Evolutionary conservation across 257 asterid genomes (phyloP).

Genomic region (Lantana camara): DNA sequence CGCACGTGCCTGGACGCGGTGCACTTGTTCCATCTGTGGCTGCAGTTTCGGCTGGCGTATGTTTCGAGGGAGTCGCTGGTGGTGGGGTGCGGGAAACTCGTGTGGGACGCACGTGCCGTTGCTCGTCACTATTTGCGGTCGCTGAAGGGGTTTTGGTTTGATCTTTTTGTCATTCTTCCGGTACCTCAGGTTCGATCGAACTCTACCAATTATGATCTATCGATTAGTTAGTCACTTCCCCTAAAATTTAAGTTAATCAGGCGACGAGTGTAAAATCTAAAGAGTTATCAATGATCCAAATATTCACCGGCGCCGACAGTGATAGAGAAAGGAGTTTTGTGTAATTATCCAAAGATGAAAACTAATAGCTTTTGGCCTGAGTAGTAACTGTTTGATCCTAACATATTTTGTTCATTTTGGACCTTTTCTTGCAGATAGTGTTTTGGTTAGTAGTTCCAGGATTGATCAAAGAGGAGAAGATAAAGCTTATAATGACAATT

Average conservation of each 20-base stretch:
- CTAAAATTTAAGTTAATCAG: no score
- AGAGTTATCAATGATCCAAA: no score
- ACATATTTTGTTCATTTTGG: not conserved
- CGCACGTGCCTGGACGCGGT: conserved; percentile 87
- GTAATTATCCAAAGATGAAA: no score
- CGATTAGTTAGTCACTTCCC: no score
- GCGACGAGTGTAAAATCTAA: no score
- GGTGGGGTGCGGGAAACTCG: conserved; percentile 97
- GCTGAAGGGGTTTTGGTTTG: conserved; percentile 88
- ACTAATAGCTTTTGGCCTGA: no score
- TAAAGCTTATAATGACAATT: conserved; percentile 82
- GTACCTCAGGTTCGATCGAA: conserved; percentile 79
- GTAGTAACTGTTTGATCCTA: no score
- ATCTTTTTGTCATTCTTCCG: conserved; percentile 87
- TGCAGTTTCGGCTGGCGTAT: conserved; percentile 92
- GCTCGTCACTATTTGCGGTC: conserved; percentile 80
- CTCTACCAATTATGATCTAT: no score
- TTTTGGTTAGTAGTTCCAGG: conserved; percentile 88
- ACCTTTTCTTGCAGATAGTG: conserved; percentile 53
- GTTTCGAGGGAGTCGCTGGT: conserved; percentile 94
- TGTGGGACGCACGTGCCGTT: conserved; percentile 87
- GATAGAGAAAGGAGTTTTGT: no score
- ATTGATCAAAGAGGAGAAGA: conserved; percentile 68
- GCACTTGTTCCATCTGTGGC: conserved; percentile 77
- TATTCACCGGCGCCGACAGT: no score